Base-by-base conservation (phyloP, 768 basidiomycete genomes). In the Cantharellus anzutake region DNA sequence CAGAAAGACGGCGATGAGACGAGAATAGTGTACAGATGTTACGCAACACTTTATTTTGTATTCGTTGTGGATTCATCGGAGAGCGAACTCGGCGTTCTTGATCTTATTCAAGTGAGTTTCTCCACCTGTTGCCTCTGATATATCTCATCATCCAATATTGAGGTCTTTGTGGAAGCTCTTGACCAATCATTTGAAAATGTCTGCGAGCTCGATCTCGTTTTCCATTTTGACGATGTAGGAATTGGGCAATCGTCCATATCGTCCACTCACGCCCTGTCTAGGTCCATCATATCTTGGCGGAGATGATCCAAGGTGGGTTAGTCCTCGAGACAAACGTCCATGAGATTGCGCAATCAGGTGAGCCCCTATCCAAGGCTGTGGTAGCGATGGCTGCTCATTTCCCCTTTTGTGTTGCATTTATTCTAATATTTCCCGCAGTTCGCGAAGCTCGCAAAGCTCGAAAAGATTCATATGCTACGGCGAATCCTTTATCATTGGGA, bases 101-200 rank as follows among this genome's bases (percentile, higher is more conserved):
- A 99, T 68, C 72, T 99, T 62, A 97, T 99, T 56, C 96, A 99
- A 78, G 93, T 92, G 66, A 61, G 81, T 61, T 1, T 53, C 40
- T 5, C 4, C 53, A 37, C 39, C 34, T 38, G 11, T 39, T 34
- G 35, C 34, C 51, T 4, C 39, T 57, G 57, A n/a, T 37, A 35
- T 38, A 53, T 41, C n/a, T 48, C 44, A 48, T 11, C 44, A 60
- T 42, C 14, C 11, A 40, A 14, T 1, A 11, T 3, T 0, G 63
- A 93, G 93, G 96, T 99, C 16, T 91, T 99, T 67, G 96, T 99
- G 60, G 96, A 99, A 73, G 84, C 89, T 2, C 76, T 99, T 41
- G 96, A 99, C 71, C 77, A 91, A 42, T 83, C 90, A 14, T 99
- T 98, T 68, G 91, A 96, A 74, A 98, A 97, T 67, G 96, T 99